These are phyloP conservation scores for Alopecurus myosuroides DNA, from an alignment of 176 grass and related monocot genomes.

Conservation along the genomic window DNA sequence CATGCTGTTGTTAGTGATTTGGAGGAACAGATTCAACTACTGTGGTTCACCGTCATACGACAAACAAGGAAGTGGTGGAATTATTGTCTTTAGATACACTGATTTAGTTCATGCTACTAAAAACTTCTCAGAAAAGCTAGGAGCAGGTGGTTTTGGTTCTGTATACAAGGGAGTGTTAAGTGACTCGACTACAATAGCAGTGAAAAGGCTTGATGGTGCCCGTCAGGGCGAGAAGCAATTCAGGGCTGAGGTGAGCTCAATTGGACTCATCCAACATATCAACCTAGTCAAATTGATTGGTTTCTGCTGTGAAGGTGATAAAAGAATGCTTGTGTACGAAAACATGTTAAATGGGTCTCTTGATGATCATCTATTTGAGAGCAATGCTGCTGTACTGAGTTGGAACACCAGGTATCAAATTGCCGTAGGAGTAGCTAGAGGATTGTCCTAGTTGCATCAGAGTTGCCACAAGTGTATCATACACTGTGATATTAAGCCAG, in stretches of 20 bases:
- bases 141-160: conserved; percentile 43
- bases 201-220: conserved; percentile 40
- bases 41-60: not conserved
- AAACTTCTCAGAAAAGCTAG: conserved; percentile 42
- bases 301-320: conserved; percentile 43
- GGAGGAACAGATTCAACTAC: not conserved
- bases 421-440: conserved; percentile 38
- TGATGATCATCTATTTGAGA: conserved; percentile 36
- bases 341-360: conserved; percentile 53
- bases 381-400: not conserved
- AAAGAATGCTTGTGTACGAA: conserved; percentile 45
- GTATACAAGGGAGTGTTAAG: conserved; percentile 39
- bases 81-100: not conserved
- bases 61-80: conserved; percentile 17
- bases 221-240: conserved; percentile 49
- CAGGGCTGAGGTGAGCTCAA: conserved; percentile 43
- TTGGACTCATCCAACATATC: conserved; percentile 51
- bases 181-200: conserved; percentile 30
- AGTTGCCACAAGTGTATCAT: conserved; percentile 53
- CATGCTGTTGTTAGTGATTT: conserved; percentile 8
- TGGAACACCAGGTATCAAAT: conserved; percentile 43
- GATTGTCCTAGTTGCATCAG: conserved; percentile 50
- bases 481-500: conserved; percentile 60
- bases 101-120: conserved; percentile 23
- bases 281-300: conserved; percentile 48